Base-by-base conservation (phyloP, 2,329 filamentous ascomycete species). In the Chaetomium olivaceum region DNA sequence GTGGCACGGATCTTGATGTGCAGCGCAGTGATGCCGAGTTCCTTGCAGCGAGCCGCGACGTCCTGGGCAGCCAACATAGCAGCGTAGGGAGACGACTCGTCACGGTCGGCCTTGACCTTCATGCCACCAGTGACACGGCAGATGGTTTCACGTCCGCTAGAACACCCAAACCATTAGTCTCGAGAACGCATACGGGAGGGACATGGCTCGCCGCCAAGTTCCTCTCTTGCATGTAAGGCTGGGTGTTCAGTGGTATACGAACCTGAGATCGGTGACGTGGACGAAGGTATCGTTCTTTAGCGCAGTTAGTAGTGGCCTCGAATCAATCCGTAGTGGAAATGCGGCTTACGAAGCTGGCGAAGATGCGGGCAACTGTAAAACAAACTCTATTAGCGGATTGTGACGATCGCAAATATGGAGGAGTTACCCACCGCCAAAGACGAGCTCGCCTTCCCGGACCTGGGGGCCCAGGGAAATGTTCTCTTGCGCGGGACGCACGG, bases 1-100 rank as follows among this genome's bases (percentile, higher is more conserved):
- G 95, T 99, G 81, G 95, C 96, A 81, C 96, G 90, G 87, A 99
- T 99, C 92, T 99, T 99, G 89, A 99, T 96, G 89, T 99, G 96
- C 72, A 99, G 92, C 79, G 95, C 94, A 81, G 93, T 97, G 79
- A 88, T 87, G 77, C 85, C 85, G 67, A 88, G 81, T 81, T 88
- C 85, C 85, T 88, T 87, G 85, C 85, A 88, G 83, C 95, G 92
- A 81, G 87, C 85, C 78, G 95, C 95, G 80, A 96, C 93, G 82
- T 97, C 93, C 88, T 99, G 95, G 74, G 95, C 95, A 84, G 95
- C 95, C 91, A 99, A 93, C 95, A 99, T 99, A 85, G 95, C 95
- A 78, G 95, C 95, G 88, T 99, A 99, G 77, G 95, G 95, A 75
- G 95, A 98, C 78, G 94, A 98, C 88, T 99, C 95, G 86, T 99